Base-by-base conservation (phyloP, 768 basidiomycete species). In the Auricularia sp. region DNA sequence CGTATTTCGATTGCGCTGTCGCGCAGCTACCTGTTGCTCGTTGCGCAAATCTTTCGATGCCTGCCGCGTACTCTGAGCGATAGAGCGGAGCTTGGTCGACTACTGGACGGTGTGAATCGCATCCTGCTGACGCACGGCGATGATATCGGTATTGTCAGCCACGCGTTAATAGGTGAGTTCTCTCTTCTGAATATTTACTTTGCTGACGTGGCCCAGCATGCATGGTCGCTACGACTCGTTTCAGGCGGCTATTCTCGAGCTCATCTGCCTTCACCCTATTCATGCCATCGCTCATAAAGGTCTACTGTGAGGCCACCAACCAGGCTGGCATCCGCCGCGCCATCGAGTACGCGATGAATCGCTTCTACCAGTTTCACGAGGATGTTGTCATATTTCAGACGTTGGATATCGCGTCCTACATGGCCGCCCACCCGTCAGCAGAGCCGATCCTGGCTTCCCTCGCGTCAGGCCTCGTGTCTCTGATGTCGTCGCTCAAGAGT, bases 311-410 rank as follows among this genome's bases (percentile, higher is more conserved):
- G 70, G 78, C 82, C 1, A 81, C 85, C 37, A 69, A 72, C 2
- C 81, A 88, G 69, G 70, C 74, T 1, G 84, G 84, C 4, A 87
- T 92, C 59, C 80, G 81, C 61, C 73, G 77, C 14, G 87, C 88
- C 14, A 85, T 92, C 65, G 87, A 90, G 71, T 91, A 89, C 66
- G 82, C 86, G 3, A 73, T 83, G 64, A 84, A 82, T 68, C 82
- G 89, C 3, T 92, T 92, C 76, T 88, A 86, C 65, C 85, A 87
- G 1, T 76, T 88, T 3, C 89, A 92, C 69, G 80, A 82, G 62
- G 87, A 90, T 54, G 80, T 85, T 0, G 90, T 91, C 70, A 75
- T 90, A 59, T 92, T 89, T 71, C 89, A 91, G 73, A 82, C 82
- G 47, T 76, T 91, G 68, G 88, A 88, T 67, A 78, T 81, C 21